A percentile compares a stretch with the other conserved stretches of the same genome.
These are phyloP conservation scores for Solanum pinnatisectum DNA, from an alignment of 257 asterid species.

Conservation along the genomic window DNA sequence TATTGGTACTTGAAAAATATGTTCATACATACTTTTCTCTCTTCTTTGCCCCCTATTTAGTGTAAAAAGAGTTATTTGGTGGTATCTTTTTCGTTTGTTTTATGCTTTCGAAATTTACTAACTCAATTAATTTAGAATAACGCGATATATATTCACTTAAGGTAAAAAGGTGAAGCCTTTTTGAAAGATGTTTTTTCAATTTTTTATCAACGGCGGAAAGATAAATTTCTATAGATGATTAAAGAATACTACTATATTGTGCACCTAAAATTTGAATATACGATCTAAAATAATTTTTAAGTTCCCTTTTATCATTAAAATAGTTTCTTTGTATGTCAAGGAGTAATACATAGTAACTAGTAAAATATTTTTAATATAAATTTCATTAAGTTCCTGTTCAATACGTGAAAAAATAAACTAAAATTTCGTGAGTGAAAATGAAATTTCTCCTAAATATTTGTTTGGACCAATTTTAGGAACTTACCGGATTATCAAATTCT, in stretches of 20 bases:
- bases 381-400: too few species aligned
- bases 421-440: not conserved
- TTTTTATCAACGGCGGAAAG: not conserved
- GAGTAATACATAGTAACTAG: not conserved
- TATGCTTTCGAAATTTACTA: not conserved
- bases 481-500: not conserved
- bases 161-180: not conserved
- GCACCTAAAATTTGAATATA: not conserved
- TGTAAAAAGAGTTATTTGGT: not conserved
- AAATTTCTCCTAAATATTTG: not conserved
- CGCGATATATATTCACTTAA: not conserved
- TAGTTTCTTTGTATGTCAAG: not conserved
- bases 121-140: not conserved
- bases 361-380: too few species aligned
- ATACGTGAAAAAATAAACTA: too few species aligned
- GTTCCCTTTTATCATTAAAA: not conserved
- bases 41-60: not conserved
- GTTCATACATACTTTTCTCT: not conserved
- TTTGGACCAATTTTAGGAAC: not conserved
- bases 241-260: too few species aligned
- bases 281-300: not conserved
- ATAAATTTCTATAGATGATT: not conserved
- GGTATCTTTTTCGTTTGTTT: not conserved
- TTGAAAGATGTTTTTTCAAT: not conserved
- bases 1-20: not conserved